These are phyloP conservation scores for Plectranthus barbatus DNA, from an alignment of 257 asterid genomes.

Conservation along the genomic window DNA sequence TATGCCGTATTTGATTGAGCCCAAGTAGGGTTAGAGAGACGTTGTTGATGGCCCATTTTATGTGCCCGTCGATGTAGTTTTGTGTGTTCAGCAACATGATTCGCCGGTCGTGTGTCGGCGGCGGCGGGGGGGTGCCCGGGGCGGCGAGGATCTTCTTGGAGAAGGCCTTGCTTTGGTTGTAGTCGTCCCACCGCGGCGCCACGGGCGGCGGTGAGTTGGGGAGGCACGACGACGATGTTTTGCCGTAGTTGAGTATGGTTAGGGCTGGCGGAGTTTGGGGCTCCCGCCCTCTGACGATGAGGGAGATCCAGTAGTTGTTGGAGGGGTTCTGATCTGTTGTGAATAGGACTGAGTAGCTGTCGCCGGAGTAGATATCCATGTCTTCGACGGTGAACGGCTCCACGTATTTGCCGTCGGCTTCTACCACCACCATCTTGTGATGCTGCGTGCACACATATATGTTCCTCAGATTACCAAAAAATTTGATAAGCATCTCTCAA, in stretches of 20 bases:
- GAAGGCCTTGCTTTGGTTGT: too few relatives aligned
- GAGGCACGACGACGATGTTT: slow-evolving; percentile 26
- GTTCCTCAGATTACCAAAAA: too few relatives aligned
- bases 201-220: slow-evolving; percentile 48
- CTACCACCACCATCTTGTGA: slow-evolving; percentile 67
- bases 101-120: slow-evolving; percentile 23
- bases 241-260: slow-evolving; percentile 52
- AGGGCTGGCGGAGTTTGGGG: slow-evolving; percentile 72
- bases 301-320: background rate
- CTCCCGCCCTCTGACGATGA: slow-evolving; percentile 53
- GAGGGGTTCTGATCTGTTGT: too few relatives aligned
- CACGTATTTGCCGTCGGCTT: slow-evolving; percentile 79
- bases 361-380: slow-evolving; percentile 63
- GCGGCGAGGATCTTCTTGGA: slow-evolving; percentile 31
- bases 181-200: slow-evolving; percentile 63
- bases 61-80: slow-evolving; percentile 45
- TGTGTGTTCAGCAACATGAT: slow-evolving; percentile 60
- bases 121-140: slow-evolving; percentile 42
- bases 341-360: too few relatives aligned
- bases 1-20: too few relatives aligned
- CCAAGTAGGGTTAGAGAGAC: slow-evolving; percentile 47
- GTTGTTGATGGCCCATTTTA: slow-evolving; percentile 74
- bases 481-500: too few relatives aligned
- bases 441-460: slow-evolving; percentile 38
- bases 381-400: slow-evolving; percentile 50